Evolutionary conservation across 2,329 filamentous ascomycete species (phyloP), one percentile per base, ranked within the genome.

Genomic region (Lecanicillium sp.): DNA sequence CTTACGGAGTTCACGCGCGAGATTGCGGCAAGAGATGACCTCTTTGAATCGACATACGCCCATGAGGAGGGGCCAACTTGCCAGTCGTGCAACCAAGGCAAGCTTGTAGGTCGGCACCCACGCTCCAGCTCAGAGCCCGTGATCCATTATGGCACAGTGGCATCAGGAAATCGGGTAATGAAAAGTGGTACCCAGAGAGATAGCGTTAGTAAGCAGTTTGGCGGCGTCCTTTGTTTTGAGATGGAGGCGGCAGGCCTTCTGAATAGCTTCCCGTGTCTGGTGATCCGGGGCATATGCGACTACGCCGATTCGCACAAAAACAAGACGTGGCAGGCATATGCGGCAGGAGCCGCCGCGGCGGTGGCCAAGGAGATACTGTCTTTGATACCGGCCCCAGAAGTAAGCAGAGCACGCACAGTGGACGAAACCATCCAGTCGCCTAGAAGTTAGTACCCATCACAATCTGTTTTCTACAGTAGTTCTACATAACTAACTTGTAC

Each of bases 281-380:
- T 56, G 0, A 56, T 64, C 18, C 52, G 56, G 9, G 59, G 59
- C 1, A 58, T 63, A 3, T 63, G 53, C 22, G 55, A 61, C 33
- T 64, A 61, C 38, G 53, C 58, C n/a, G 60, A 65, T 39, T 54
- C 49, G 1, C 58, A 62, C 37, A 64, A 64, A 43, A 56, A 54
- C 29, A 54, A 64, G 10, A 13, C 11, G 7, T 63, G 58, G 60
- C 54, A 60, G 17, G 14, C 13, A 1, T 61, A 60, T 42, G 60
- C 61, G 0, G 56, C 61, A 2, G 46, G 45, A 0, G 51, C 49
- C 1, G 58, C 60, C 0, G 58, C 58, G 0, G 55, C 52, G 13
- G 51, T 35, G 27, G 48, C 44, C 3, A 47, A 45, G 2, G 48
- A 46, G 22, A 37, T 53, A 2, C 37, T 52, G 5, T 4, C 20